A percentile compares a stretch with the other conserved stretches of the same genome.
Evolutionary conservation across 2,329 filamentous ascomycete genomes (phyloP).

Genomic region (Xylogone sp.): DNA sequence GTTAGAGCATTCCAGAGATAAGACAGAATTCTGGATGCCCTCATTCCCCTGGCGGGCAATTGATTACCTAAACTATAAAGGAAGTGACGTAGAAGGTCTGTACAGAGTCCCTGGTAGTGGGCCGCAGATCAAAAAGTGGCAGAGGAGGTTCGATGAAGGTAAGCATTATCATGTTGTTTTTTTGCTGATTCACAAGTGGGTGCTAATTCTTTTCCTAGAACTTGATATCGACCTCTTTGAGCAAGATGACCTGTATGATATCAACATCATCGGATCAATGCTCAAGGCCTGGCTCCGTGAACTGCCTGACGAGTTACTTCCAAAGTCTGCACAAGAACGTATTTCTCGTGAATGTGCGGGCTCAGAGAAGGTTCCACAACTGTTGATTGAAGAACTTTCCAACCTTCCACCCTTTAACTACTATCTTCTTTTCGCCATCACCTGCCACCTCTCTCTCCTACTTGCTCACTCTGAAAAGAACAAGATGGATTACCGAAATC

Average conservation of each 20-base stretch:
- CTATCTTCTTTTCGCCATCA: conserved; percentile 95
- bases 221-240: conserved; percentile 87
- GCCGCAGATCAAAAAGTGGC: conserved; percentile 89
- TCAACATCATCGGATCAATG: conserved; percentile 94
- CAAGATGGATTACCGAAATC: conserved; percentile 95
- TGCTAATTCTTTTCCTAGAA: conserved; percentile 44
- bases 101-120: conserved; percentile 91
- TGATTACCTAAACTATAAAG: conserved; percentile 93
- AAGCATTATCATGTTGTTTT: conserved; percentile 19
- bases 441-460: conserved; percentile 88
- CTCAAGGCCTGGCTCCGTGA: conserved; percentile 95
- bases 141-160: conserved; percentile 85
- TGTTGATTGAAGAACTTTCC: conserved; percentile 87
- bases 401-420: conserved; percentile 96
- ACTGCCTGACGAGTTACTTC: conserved; percentile 90
- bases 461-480: conserved; percentile 92
- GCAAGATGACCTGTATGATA: conserved; percentile 85
- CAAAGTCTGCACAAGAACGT: conserved; percentile 75
- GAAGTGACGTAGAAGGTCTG: conserved; percentile 87
- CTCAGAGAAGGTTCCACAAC: conserved; percentile 74
- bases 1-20: conserved; percentile 82
- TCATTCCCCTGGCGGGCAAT: conserved; percentile 93
- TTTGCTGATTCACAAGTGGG: conserved; percentile 10
- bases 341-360: conserved; percentile 78
- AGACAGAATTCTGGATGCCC: conserved; percentile 99